Percentiles rank a stretch among this genome's conserved stretches.
These are phyloP conservation scores for Colletotrichum camelliae DNA, from an alignment of 2,329 filamentous ascomycete species.

Conservation along the genomic window DNA sequence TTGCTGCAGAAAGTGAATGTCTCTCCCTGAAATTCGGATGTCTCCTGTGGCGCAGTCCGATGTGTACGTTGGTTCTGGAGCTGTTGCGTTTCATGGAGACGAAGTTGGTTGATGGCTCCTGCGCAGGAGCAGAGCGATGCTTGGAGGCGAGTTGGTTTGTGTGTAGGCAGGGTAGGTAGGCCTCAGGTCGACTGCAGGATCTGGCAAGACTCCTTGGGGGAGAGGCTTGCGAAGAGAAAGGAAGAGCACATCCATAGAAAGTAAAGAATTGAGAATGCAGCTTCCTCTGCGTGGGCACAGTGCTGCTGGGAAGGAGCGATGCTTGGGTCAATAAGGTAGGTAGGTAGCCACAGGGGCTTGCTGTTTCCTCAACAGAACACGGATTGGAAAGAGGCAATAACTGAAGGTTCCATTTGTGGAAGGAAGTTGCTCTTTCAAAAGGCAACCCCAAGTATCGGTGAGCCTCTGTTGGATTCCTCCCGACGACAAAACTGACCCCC, in stretches of 20 bases:
- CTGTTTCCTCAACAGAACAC: neutral
- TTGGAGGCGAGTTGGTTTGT: neutral
- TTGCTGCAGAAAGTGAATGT: neutral
- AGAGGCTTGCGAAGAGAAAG: neutral
- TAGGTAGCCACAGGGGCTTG: neutral
- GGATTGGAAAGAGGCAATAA: neutral
- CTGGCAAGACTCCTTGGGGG: neutral
- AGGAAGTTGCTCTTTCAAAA: neutral
- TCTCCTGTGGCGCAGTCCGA: neutral
- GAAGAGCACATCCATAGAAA: neutral
- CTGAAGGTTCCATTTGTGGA: neutral
- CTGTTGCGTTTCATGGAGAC: neutral
- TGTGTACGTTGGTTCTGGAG: neutral
- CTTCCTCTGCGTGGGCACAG: neutral
- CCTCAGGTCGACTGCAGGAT: neutral
- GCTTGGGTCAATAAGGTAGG: neutral
- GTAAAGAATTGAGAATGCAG: neutral
- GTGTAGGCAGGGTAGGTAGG: neutral
- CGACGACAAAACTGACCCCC: neutral
- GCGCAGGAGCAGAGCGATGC: neutral
- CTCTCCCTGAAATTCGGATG: neutral
- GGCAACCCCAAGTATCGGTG: neutral
- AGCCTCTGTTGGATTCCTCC: neutral
- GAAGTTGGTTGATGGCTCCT: neutral
- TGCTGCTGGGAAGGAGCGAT: neutral